Percentiles rank a stretch among this genome's conserved stretches.
Evolutionary conservation across 441 rosid genomes (phyloP).

Genomic region (Rhodomyrtus psidioides): DNA sequence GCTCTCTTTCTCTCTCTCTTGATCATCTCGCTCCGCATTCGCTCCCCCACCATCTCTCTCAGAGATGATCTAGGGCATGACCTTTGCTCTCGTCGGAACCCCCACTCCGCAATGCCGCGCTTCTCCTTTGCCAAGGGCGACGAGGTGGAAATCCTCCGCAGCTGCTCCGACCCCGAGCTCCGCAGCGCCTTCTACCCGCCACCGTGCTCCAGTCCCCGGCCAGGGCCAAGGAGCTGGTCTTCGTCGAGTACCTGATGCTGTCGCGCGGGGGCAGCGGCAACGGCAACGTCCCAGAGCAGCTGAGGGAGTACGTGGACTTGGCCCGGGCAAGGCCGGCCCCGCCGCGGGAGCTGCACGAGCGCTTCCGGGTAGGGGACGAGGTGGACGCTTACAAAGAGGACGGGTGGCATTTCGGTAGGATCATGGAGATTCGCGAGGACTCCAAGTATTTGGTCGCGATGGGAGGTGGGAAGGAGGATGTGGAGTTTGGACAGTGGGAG

Average conservation of each 20-base stretch:
- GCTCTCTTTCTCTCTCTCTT: background rate
- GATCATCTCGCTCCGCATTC: background rate
- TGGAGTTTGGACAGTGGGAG: slow-evolving; percentile 20
- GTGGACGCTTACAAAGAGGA: slow-evolving; percentile 34
- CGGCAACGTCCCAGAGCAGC: background rate
- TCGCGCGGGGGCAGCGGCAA: background rate
- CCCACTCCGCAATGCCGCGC: background rate
- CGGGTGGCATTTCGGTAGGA: slow-evolving; percentile 35
- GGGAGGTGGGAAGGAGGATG: slow-evolving; percentile 3
- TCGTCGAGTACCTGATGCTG: slow-evolving; percentile 21
- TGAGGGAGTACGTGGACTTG: slow-evolving; percentile 25
- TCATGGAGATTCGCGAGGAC: slow-evolving; percentile 16
- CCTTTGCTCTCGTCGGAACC: too few relatives aligned
- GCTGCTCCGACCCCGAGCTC: background rate
- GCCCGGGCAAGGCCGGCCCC: slow-evolving; percentile 26
- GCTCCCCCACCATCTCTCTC: background rate
- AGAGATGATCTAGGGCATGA: background rate
- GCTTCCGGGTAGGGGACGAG: slow-evolving; percentile 24
- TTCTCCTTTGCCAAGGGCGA: slow-evolving; percentile 26
- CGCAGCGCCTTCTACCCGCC: slow-evolving; percentile 25
- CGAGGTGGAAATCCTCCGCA: slow-evolving; percentile 30
- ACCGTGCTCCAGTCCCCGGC: slow-evolving; percentile 23
- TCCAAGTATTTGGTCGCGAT: slow-evolving; percentile 32
- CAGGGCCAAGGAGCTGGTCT: slow-evolving; percentile 8
- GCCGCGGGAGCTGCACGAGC: slow-evolving; percentile 11